A percentile compares a stretch with the other conserved stretches of the same genome.
These are phyloP conservation scores for Phalaenopsis aphrodite DNA, from an alignment of 106 monocot species.

Conservation along the genomic window DNA sequence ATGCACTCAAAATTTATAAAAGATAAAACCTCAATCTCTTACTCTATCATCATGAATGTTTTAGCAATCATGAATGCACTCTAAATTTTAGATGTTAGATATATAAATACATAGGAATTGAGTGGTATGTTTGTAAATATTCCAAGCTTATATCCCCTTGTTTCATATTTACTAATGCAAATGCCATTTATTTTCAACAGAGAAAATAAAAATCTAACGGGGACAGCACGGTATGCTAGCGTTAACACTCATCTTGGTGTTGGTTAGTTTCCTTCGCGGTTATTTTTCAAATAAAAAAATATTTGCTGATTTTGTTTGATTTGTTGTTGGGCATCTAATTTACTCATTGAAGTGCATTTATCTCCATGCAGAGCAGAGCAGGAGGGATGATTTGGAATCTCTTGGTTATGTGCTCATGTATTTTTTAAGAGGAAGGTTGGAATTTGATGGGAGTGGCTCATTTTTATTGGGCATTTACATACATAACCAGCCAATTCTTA, in stretches of 20 bases:
- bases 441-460: not conserved
- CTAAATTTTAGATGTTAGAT: too few species aligned
- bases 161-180: not conserved
- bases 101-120: too few species aligned
- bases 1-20: too few species aligned
- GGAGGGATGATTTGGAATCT: conserved; percentile 13
- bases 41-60: too few species aligned
- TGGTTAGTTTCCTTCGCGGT: conserved; percentile 10
- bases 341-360: not conserved
- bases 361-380: conserved; percentile 8
- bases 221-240: conserved; percentile 29
- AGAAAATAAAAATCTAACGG: conserved; percentile 29
- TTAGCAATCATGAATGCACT: too few species aligned
- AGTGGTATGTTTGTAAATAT: too few species aligned
- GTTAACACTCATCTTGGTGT: conserved; percentile 27
- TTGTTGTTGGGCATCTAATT: not conserved
- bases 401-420: conserved; percentile 10
- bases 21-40: too few species aligned
- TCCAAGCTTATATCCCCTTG: not conserved
- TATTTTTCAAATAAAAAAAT: not conserved
- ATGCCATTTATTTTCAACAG: conserved; percentile 9
- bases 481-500: too few species aligned
- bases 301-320: not conserved
- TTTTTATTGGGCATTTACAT: not conserved
- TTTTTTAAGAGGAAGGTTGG: conserved; percentile 12